These are phyloP conservation scores for Phytophthora pini DNA, from an alignment of 352 stramenopile genomes.

Conservation along the genomic window DNA sequence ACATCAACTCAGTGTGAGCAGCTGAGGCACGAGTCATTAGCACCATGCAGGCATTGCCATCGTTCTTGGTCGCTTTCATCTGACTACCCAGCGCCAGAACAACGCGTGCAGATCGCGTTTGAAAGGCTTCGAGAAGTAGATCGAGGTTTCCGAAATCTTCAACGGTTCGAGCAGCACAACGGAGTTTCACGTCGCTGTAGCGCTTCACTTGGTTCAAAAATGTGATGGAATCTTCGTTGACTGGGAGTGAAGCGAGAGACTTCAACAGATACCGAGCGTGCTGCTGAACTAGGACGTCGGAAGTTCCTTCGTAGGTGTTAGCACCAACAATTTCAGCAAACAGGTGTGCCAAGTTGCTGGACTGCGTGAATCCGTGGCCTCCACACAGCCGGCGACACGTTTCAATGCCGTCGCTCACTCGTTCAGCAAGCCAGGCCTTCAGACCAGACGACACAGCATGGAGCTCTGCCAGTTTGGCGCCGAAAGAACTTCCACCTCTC, in stretches of 20 bases:
- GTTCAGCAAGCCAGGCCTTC: constrained; percentile 57
- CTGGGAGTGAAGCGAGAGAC: constrained; percentile 23
- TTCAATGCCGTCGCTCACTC: constrained; percentile 55
- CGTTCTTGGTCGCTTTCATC: constrained; percentile 53
- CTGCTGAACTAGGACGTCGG: constrained; percentile 76
- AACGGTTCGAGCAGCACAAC: constrained; percentile 37
- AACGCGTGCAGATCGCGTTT: constrained; percentile 40
- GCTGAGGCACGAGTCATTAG: constrained; percentile 57
- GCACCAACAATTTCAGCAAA: constrained; percentile 51
- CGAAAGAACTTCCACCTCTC: constrained; percentile 42
- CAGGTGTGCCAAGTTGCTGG: constrained; percentile 40
- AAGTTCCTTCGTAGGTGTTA: constrained; percentile 73
- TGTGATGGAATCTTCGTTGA: constrained; percentile 18
- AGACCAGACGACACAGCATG: constrained; percentile 63
- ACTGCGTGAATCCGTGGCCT: constrained; percentile 47
- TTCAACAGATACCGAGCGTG: constrained; percentile 71
- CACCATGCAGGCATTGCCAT: constrained; percentile 61
- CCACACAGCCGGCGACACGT: constrained; percentile 52
- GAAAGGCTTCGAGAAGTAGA: constrained; percentile 50
- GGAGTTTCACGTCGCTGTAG: constrained; percentile 35
- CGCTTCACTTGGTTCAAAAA: constrained; percentile 49
- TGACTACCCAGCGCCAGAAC: constrained; percentile 37
- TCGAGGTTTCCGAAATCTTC: constrained; percentile 47
- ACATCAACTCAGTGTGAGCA: constrained; percentile 55
- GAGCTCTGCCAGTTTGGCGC: constrained; percentile 50